Percentiles rank a stretch among this genome's conserved stretches.
Evolutionary conservation across 2,329 filamentous ascomycete genomes (phyloP).

Genomic region (Colletotrichum nymphaeae): DNA sequence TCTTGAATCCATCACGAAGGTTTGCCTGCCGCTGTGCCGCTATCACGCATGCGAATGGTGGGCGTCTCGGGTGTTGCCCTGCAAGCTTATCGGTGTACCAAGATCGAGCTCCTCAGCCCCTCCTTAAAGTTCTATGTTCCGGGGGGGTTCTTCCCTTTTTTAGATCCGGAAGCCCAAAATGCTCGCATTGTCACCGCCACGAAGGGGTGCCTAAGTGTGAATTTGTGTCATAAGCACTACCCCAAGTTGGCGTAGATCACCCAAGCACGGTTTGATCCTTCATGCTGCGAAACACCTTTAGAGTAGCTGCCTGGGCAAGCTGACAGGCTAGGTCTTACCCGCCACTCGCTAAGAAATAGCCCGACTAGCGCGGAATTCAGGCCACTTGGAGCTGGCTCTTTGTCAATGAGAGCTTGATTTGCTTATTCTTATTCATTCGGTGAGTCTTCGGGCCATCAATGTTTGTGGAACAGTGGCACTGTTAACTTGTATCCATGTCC

Average conservation of each 20-base stretch:
- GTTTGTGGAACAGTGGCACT: background rate
- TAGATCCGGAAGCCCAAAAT: background rate
- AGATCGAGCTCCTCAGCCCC: background rate
- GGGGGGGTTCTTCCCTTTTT: background rate
- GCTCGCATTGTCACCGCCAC: background rate
- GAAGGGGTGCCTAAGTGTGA: background rate
- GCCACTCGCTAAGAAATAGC: background rate
- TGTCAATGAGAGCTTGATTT: background rate
- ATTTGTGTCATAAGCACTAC: background rate
- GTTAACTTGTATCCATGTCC: background rate
- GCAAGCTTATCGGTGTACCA: background rate
- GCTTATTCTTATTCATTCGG: background rate
- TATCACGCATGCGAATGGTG: background rate
- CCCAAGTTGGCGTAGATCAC: background rate
- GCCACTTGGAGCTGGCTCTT: background rate
- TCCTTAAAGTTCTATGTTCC: background rate
- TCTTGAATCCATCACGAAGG: constrained; percentile 1
- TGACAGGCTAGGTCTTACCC: background rate
- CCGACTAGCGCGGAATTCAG: background rate
- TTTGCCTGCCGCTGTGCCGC: background rate
- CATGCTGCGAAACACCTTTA: background rate
- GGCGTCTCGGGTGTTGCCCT: background rate
- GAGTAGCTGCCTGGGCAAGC: background rate
- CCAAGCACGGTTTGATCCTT: background rate
- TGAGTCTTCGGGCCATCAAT: background rate